Evolutionary conservation across 2,329 filamentous ascomycete species (phyloP).

Genomic region (Cladosporium austrohemisphaericum): DNA sequence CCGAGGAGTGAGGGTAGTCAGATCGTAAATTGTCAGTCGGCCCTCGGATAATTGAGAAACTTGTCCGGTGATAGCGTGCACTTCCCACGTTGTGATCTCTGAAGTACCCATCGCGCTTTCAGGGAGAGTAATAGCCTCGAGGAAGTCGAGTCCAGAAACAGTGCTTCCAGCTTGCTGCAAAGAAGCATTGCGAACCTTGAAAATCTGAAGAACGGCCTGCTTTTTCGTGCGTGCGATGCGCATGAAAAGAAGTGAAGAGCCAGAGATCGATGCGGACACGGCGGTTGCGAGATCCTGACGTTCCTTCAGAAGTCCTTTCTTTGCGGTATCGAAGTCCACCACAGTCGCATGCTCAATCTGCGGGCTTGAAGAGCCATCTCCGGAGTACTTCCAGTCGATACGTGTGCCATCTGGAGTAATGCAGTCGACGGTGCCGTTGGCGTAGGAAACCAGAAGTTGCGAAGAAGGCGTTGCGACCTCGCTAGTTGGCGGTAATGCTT

Average conservation of each 20-base stretch:
- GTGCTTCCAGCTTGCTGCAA: slow-evolving; percentile 33
- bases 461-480: slow-evolving; percentile 2
- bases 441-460: slow-evolving; percentile 28
- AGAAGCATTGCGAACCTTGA: slow-evolving; percentile 2
- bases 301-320: slow-evolving; percentile 42
- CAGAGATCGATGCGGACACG: slow-evolving; percentile 8
- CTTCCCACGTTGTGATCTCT: slow-evolving; percentile 20
- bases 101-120: neutral
- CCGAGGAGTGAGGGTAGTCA: slow-evolving; percentile 60
- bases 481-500: neutral
- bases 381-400: slow-evolving; percentile 14
- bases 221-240: slow-evolving; percentile 8
- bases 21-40: slow-evolving; percentile 58
- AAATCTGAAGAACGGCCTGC: slow-evolving; percentile 7
- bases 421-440: slow-evolving; percentile 29
- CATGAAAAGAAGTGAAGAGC: slow-evolving; percentile 22
- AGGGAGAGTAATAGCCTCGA: slow-evolving; percentile 10
- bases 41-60: slow-evolving; percentile 58
- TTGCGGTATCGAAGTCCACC: slow-evolving; percentile 35
- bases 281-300: slow-evolving; percentile 36
- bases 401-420: slow-evolving; percentile 20
- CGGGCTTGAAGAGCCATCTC: neutral
- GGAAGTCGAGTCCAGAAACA: slow-evolving; percentile 11
- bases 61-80: slow-evolving; percentile 58
- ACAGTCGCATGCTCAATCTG: slow-evolving; percentile 18